These are phyloP conservation scores for Metroxylon sagu DNA, from an alignment of 176 grass and related monocot species.

Conservation along the genomic window DNA sequence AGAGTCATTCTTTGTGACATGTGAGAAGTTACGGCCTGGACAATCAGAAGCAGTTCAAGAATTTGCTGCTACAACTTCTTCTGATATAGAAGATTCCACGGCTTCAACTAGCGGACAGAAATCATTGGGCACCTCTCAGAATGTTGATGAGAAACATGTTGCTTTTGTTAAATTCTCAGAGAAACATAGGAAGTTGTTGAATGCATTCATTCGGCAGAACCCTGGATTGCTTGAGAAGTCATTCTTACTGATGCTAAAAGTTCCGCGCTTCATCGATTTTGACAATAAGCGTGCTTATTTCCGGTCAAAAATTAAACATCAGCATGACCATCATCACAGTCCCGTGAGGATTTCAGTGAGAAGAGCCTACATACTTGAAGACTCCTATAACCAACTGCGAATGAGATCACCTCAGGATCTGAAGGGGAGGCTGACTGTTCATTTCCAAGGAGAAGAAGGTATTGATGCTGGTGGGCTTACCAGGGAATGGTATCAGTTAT, in stretches of 20 bases:
- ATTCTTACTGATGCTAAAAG: conserved; percentile 91
- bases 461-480: conserved; percentile 99
- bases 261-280: conserved; percentile 92
- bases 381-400: conserved; percentile 97
- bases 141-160: conserved; percentile 66
- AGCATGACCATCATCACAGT: conserved; percentile 91
- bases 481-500: conserved; percentile 91
- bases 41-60: conserved; percentile 59
- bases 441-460: conserved; percentile 99
- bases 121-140: conserved; percentile 36
- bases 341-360: conserved; percentile 98
- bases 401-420: conserved; percentile 90
- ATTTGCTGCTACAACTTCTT: conserved; percentile 35
- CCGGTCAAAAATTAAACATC: conserved; percentile 96
- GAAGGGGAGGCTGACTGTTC: conserved; percentile 88
- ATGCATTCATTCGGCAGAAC: conserved; percentile 94
- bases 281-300: conserved; percentile 97
- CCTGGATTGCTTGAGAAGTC: conserved; percentile 91
- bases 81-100: conserved; percentile 83
- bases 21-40: conserved; percentile 74
- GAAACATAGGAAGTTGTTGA: conserved; percentile 85
- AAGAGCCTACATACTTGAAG: conserved; percentile 93
- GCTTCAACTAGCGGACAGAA: conserved; percentile 43
- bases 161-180: conserved; percentile 93
- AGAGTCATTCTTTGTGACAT: conserved; percentile 95